Evolutionary conservation across 306 rosid species (phyloP).

Genomic region (Benincasa hispida): DNA sequence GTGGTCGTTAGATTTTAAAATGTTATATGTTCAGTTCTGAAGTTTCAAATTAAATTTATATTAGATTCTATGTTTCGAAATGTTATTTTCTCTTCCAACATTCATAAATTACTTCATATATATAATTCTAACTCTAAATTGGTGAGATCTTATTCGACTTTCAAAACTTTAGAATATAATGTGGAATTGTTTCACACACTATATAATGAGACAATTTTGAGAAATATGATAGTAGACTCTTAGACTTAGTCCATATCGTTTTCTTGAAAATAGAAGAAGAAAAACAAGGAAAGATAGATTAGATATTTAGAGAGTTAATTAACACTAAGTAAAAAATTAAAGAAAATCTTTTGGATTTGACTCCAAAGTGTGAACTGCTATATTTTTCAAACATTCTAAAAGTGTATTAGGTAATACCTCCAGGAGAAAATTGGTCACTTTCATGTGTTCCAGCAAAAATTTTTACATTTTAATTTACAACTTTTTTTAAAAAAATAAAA

Average conservation of each 20-base stretch:
- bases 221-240: background rate
- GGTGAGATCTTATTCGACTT: background rate
- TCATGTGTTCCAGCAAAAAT: background rate
- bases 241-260: background rate
- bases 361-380: background rate
- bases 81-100: background rate
- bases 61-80: no score
- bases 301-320: background rate
- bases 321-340: background rate
- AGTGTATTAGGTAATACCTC: background rate
- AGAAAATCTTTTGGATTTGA: background rate
- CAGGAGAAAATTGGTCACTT: background rate
- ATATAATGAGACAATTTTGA: background rate
- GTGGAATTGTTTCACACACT: background rate
- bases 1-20: no score
- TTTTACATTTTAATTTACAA: background rate
- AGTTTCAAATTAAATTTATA: no score
- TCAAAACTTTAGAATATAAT: no score
- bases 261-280: background rate
- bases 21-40: no score
- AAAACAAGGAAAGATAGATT: background rate
- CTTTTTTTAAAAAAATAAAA: background rate
- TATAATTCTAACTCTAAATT: background rate
- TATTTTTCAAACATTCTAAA: background rate
- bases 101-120: background rate